Evolutionary conservation across 805 yeast species (phyloP).

Genomic region (Sugiyamaella mastotermitis): DNA sequence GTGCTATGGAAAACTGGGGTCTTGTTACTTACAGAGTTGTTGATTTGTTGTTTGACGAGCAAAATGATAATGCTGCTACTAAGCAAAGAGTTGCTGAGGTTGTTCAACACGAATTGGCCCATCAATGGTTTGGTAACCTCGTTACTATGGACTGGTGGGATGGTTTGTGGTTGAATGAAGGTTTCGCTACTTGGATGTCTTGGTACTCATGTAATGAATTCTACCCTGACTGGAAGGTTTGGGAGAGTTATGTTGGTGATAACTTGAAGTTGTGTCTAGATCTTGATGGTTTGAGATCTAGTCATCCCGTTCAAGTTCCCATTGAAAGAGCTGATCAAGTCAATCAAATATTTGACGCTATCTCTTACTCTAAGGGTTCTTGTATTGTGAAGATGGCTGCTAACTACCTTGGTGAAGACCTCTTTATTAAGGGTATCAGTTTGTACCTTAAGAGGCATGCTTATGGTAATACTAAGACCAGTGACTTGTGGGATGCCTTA

Average conservation of each 20-base stretch:
- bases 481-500: conserved; percentile 66
- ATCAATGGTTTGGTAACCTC: conserved; percentile 87
- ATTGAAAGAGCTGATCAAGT: conserved; percentile 74
- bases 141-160: conserved; percentile 96
- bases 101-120: conserved; percentile 81
- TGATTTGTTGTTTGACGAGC: conserved; percentile 62
- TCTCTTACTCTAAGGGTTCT: conserved; percentile 78
- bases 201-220: conserved; percentile 61
- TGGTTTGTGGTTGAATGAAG: conserved; percentile 84
- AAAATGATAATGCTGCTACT: conserved; percentile 51
- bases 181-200: conserved; percentile 85
- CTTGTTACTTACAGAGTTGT: conserved; percentile 62
- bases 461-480: conserved; percentile 67
- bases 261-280: conserved; percentile 68
- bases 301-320: conserved; percentile 81
- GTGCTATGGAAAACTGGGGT: conserved; percentile 94
- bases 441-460: conserved; percentile 56
- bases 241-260: conserved; percentile 71
- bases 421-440: conserved; percentile 68
- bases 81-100: conserved; percentile 76
- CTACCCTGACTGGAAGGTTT: conserved; percentile 78
- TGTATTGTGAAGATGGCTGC: conserved; percentile 74
- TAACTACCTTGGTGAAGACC: conserved; percentile 59
- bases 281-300: conserved; percentile 62
- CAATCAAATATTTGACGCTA: conserved; percentile 76